Base-by-base conservation (phyloP, 73 alveolate genomes). In the Effrenium voratum region DNA sequence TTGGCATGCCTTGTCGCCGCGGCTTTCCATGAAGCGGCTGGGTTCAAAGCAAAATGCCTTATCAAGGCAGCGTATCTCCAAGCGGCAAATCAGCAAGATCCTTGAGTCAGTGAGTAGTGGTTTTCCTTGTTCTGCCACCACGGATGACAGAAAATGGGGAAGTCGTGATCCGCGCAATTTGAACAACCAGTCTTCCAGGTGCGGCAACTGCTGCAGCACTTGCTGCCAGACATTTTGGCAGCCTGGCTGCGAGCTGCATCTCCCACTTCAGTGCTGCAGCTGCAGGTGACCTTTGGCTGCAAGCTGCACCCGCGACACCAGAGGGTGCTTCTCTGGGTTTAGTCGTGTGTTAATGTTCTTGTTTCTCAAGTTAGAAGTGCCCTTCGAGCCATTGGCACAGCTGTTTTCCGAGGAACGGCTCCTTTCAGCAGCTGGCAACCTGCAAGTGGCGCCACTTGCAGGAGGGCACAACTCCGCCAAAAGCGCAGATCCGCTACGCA, bases 381-480 rank as follows among this genome's bases (percentile, higher is more conserved):
- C 63, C 63, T 19, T 52, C 19, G 8, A 12, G 63, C 63, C 63
- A 8, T 52, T 52, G 19, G 19, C 8, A 19, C 26, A 52, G 19
- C 63, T 60, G 4, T 60, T 60, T 68, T 28, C 57, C 38, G 90
- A 73, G 80, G 79, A 88, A 88, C 26, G 95, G 95, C 19, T 36
- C 57, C 6, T 45, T 88, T 52, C 95, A 44, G 34, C 85, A 88
- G 57, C 70, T 88, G 72, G 73, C 85, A 50, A 50, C 84, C 52
- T 88, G 95, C 95, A 88, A 88, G 85, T 88, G 95, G 95, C 95
- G 85, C 1, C 95, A 73, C 34, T 55, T 88, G n/a, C 95, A 73
- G 3, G 95, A 88, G 46, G 95, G 95, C 47, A 34, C 43, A 28
- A 84, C 60, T 49, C 52, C 85, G 3, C 85, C 49, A 41, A 88